Evolutionary conservation across 768 basidiomycete species (phyloP), one percentile per base, ranked within the genome.

Genomic region (Hericium rajendrae): DNA sequence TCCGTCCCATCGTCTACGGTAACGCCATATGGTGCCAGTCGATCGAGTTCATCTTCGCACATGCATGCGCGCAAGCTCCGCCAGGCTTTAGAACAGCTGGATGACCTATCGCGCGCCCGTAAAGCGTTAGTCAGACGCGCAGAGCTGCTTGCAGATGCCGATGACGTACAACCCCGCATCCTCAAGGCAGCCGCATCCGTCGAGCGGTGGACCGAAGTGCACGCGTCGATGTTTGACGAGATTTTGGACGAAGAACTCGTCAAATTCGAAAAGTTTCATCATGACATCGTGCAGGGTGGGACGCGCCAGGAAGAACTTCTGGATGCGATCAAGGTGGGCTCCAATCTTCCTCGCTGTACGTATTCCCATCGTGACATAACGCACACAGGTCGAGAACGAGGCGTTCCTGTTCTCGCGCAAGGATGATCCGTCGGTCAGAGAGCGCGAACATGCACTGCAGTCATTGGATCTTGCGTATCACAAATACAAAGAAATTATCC

Each of bases 141-240:
- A 3, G 76, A 80, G 53, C 76, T 78, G 15, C 72, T 86, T 6
- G 78, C 81, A 0, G 78, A 79, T 6, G 74, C 75, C 0, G 93
- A 95, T 59, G 86, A 95, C 65, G 84, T 97, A 51, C 78, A 80
- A 12, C 72, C 79, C 6, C 78, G 80, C 2, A 81, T 98, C 22
- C 63, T 88, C 60, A 78, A 75, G 53, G 83, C 83, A 22, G 83
- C 91, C 0, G 74, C 78, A 15, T 79, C 80, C 2, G 76, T 93
- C 48, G 84, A 86, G 53, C 76, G 79, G 24, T 78, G 86, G 68
- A 72, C 75, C 3, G 84, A 91, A 64, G 80, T 91, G 16, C 83
- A 85, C 38, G 84, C 94, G 0, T 87, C 84, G 22, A 87, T 88
- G 85, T 97, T 97, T 67, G 90, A 94, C 65, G 86, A 88, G 55